Conservation (phyloP, 73 alveolate genomes). For the Tetrahymena malaccensis region DNA sequence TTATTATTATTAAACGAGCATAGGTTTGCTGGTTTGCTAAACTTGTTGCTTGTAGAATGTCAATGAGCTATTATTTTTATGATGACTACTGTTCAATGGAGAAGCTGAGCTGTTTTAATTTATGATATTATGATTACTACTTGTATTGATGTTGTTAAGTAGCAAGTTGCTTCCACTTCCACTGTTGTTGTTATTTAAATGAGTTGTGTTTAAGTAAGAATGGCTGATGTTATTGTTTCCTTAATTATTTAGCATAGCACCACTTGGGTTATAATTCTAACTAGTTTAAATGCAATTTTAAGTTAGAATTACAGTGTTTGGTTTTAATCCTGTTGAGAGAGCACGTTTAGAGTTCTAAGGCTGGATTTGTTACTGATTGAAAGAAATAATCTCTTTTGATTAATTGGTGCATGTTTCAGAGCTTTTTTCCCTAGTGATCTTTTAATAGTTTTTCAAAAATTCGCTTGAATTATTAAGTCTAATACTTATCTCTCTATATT, state of each 20-base stretch:
- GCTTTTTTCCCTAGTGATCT: not conserved
- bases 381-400: not conserved
- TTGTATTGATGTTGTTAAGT: not conserved
- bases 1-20: not conserved
- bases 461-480: not conserved
- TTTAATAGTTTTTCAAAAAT: not conserved
- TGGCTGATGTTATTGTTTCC: not conserved
- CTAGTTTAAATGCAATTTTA: not conserved
- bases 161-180: not conserved
- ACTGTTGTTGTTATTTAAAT: not conserved
- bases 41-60: not conserved
- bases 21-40: not conserved
- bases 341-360: not conserved
- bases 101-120: not conserved
- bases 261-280: not conserved
- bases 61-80: not conserved
- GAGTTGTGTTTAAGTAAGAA: not conserved
- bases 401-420: not conserved
- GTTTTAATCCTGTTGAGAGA: not conserved
- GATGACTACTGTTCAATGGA: not conserved
- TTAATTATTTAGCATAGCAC: not conserved
- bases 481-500: not conserved
- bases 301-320: not conserved
- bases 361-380: not conserved
- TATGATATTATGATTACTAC: not conserved